Evolutionary conservation across 805 yeast genomes (phyloP), one percentile per base, ranked within the genome.

Genomic region (Starmerella scarabaei): DNA sequence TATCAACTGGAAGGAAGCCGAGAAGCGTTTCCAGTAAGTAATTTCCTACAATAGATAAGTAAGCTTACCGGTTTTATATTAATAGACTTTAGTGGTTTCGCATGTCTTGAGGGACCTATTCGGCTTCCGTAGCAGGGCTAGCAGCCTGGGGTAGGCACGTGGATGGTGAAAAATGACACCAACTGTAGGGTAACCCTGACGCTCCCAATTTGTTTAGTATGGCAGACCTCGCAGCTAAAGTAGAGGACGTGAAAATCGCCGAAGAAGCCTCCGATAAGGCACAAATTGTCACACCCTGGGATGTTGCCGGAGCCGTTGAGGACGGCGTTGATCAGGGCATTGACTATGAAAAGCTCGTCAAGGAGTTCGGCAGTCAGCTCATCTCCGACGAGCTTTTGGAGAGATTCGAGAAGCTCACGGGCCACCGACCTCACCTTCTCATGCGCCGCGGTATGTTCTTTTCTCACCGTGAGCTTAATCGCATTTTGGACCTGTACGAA

Each of bases 271-370:
- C 29, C 33, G 44, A 48, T 27, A 35, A 43, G 35, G 38, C 30
- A 11, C 86, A 78, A 57, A 68, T 65, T 27, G 69, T 80, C 44
- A 91, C 98, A 1, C 98, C 98, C 36, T 91, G 98, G 98, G 98
- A 91, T 59, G 98, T 91, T 23, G 94, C 82, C 62, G 98, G 97
- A 43, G 97, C 96, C 2, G 93, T 88, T 35, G 95, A 84, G 42
- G 93, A 86, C 53, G 98, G 98, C 40, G 68, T 78, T 53, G 73
- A 80, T n/a, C 86, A 80, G 59, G 85, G 75, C 21, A 86, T 91
- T 51, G 94, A 91, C 64, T 91, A 91, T 58, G 88, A 83, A 43
- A 84, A 84, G 63, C 68, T 91, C 50, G 80, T 84, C 53, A 67
- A 67, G 48, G 82, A 81, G 57, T 91, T 91, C 54, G 98, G 98